A percentile compares a stretch with the other conserved stretches of the same genome.
phyloP scores from a whole-genome alignment of 495 filamentous ascomycete species.

The Apodospora peruviana region DNA sequence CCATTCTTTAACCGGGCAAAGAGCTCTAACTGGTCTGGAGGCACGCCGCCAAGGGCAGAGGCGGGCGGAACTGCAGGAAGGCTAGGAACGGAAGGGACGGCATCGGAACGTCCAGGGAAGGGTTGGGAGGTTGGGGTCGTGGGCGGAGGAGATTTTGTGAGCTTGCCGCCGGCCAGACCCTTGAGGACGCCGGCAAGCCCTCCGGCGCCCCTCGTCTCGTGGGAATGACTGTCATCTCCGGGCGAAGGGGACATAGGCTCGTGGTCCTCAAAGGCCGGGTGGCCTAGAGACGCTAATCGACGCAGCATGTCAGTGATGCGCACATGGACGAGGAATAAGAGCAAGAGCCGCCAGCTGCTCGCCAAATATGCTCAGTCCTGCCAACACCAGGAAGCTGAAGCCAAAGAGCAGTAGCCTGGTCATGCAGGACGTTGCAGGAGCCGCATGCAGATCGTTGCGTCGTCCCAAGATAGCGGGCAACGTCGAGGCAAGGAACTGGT shows the following conservation, averaged over 20 bases:
- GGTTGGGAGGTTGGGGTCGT: conserved; percentile 16
- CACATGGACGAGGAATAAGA: conserved; percentile 2
- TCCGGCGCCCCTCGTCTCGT: conserved; percentile 40
- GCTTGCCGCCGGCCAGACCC: conserved; percentile 43
- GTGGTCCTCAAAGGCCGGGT: conserved; percentile 32
- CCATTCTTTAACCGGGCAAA: conserved; percentile 41
- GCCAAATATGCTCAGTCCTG: too few relatives aligned
- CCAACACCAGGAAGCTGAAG: conserved; percentile 10
- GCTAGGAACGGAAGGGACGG: conserved; percentile 9
- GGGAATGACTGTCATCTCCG: conserved; percentile 46
- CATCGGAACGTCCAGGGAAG: conserved; percentile 27
- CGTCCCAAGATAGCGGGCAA: conserved; percentile 1
- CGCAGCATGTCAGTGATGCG: conserved; percentile 38
- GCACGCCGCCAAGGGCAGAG: conserved; percentile 24
- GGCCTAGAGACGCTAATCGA: conserved; percentile 40
- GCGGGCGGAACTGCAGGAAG: too few relatives aligned
- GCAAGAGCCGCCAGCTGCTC: too few relatives aligned
- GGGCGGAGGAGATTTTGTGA: conserved; percentile 37
- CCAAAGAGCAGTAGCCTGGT: conserved; percentile 11
- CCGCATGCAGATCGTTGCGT: conserved; percentile 23
- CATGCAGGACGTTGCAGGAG: conserved; percentile 28
- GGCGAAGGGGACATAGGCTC: conserved; percentile 52
- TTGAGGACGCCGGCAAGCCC: conserved; percentile 54
- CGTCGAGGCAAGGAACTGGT: neutral
- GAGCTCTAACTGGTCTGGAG: conserved; percentile 36